Evolutionary conservation across 2,329 filamentous ascomycete species (phyloP).

Genomic region (Setomelanomma holmii): DNA sequence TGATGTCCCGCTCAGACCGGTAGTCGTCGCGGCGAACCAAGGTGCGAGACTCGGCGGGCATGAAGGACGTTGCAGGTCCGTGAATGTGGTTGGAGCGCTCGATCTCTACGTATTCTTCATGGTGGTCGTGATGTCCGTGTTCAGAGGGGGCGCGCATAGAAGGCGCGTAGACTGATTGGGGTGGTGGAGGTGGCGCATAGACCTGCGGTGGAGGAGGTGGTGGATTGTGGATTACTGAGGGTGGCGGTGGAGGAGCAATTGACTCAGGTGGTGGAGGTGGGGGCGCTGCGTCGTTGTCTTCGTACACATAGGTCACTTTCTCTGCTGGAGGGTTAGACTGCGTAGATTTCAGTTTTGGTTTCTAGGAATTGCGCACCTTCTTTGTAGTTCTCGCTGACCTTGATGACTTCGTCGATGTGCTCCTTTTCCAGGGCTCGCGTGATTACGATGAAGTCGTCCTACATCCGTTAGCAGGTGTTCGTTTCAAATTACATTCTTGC

Average conservation of each 20-base stretch:
- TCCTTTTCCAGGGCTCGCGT: slow-evolving; percentile 85
- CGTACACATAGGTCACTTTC: slow-evolving; percentile 47
- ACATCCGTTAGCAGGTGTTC: slow-evolving; percentile 35
- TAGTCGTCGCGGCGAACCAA: slow-evolving; percentile 25
- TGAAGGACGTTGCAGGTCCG: slow-evolving; percentile 57
- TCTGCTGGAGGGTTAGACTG: slow-evolving; percentile 24
- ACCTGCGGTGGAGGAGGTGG: slow-evolving; percentile 27
- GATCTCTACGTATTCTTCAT: slow-evolving; percentile 49
- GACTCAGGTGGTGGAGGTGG: slow-evolving; percentile 19
- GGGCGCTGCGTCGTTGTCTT: slow-evolving; percentile 27
- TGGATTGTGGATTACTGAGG: slow-evolving; percentile 22
- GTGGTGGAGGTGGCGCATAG: slow-evolving; percentile 32
- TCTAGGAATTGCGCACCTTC: slow-evolving; percentile 47
- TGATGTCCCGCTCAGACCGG: slow-evolving; percentile 68
- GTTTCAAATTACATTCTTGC: slow-evolving; percentile 25
- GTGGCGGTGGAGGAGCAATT: slow-evolving; percentile 13
- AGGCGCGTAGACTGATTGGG: slow-evolving; percentile 39
- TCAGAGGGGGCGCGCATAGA: slow-evolving; percentile 45
- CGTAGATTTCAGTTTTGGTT: neutral
- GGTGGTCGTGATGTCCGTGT: slow-evolving; percentile 36
- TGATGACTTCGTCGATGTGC: slow-evolving; percentile 89
- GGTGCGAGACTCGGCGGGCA: slow-evolving; percentile 52
- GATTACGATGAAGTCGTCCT: slow-evolving; percentile 83
- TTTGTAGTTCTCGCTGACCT: slow-evolving; percentile 77
- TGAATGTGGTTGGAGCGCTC: slow-evolving; percentile 57